Percentiles rank a stretch among this genome's conserved stretches.
Conservation (phyloP, 805 yeast species). For the Kodamaea hsintzibuensis region DNA sequence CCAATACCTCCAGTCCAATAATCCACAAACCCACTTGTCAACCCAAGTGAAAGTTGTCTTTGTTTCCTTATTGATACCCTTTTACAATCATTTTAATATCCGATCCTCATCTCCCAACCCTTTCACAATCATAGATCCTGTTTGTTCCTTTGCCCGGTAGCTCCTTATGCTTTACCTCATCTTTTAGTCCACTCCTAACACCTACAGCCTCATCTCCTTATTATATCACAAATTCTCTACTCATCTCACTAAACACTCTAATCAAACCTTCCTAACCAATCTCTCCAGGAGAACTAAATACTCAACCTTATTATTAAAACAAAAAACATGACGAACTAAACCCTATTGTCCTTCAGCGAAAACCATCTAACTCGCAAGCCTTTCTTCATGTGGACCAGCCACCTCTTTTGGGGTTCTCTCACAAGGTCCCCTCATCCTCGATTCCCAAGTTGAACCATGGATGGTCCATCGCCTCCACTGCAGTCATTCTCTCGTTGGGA, state of each 20-base stretch:
- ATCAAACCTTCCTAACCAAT: background rate
- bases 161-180: no score
- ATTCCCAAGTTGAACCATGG: conserved; percentile 52
- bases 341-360: background rate
- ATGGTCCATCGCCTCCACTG: conserved; percentile 44
- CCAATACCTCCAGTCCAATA: no score
- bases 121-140: no score
- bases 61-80: no score
- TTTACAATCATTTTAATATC: no score
- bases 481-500: conserved; percentile 40
- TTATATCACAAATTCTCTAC: background rate
- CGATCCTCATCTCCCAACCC: no score
- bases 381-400: no score
- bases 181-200: background rate
- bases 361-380: no score
- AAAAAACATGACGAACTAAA: background rate
- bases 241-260: background rate
- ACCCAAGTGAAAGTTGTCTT: no score
- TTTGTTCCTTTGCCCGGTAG: no score
- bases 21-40: no score
- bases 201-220: background rate
- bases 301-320: background rate
- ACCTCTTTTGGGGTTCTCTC: background rate
- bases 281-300: background rate
- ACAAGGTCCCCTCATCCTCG: conserved; percentile 46